These are phyloP conservation scores for Kodamaea fukazawae DNA, from an alignment of 805 yeast genomes.

Conservation along the genomic window DNA sequence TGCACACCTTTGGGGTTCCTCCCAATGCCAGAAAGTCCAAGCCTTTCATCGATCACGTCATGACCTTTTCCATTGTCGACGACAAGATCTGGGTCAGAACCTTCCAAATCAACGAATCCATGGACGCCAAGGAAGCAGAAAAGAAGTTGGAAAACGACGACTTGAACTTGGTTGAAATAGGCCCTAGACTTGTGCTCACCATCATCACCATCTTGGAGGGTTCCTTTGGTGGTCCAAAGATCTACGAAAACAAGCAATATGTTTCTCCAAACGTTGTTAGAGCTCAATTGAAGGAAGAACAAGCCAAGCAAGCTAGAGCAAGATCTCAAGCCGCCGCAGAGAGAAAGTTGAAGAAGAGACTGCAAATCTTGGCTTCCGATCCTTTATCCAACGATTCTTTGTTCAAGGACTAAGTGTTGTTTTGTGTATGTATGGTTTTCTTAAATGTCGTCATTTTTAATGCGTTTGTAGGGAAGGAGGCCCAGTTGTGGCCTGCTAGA, in stretches of 20 bases:
- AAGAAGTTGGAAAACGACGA: conserved; percentile 49
- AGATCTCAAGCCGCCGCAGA: conserved; percentile 79
- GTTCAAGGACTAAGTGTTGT: conserved; percentile 57
- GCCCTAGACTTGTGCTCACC: conserved; percentile 94
- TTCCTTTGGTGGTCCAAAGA: conserved; percentile 96
- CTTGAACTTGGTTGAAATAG: conserved; percentile 84
- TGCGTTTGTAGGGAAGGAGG: no score
- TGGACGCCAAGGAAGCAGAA: conserved; percentile 57
- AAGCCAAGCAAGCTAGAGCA: conserved; percentile 72
- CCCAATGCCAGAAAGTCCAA: conserved; percentile 88
- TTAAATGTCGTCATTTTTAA: no score
- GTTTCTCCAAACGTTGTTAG: conserved; percentile 95
- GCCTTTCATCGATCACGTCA: conserved; percentile 93
- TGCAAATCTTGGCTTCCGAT: conserved; percentile 69
- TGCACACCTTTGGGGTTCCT: conserved; percentile 89
- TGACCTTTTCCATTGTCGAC: conserved; percentile 90
- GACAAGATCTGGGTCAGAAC: conserved; percentile 94
- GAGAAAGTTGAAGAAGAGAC: conserved; percentile 73
- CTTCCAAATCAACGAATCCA: conserved; percentile 77
- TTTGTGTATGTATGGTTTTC: background rate
- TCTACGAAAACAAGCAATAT: conserved; percentile 93
- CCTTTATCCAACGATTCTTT: conserved; percentile 78
- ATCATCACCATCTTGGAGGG: conserved; percentile 91
- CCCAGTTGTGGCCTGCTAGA: no score
- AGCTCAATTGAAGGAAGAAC: conserved; percentile 77